Evolutionary conservation across 192 early-diverging fungal genomes (phyloP), one percentile per base, ranked within the genome.

Genomic region (Coemansia sp.): DNA sequence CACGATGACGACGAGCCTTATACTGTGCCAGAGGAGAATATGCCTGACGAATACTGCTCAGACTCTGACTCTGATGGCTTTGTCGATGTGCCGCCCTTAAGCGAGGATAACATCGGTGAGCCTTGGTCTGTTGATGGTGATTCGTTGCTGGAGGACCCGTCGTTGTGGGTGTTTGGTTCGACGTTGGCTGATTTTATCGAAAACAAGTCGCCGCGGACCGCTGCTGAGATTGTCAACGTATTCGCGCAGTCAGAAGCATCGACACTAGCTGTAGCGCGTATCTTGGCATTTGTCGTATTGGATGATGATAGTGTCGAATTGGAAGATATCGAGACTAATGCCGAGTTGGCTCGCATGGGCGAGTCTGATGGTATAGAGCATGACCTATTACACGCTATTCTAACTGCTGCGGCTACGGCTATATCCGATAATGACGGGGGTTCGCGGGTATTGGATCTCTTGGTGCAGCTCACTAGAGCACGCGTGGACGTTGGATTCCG

Each of bases 161-260:
- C 87, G 5, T 66, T 88, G 18, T 88, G 86, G 87, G 77, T 89
- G 40, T 89, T 88, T 68, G 87, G 86, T 1, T 61, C 81, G 1
- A 70, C 74, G 31, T 62, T 88, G 18, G 5, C 69, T 15, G 75
- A 87, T 38, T 84, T 81, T 62, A 76, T 65, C 16, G 34, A 27
- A 66, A 70, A 34, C 71, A 69, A 29, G 49, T 63, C 20, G 70
- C 67, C 61, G 44, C 62, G 3, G 39, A 60, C 50, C 0, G 38
- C 74, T 24, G 31, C 61, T 3, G 85, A 86, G 29, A 85, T 86
- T 40, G 29, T 81, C 20, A 40, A 69, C 13, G 78, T 86, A 57
- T 88, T 86, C 65, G 71, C 70, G 12, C 77, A 87, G 22, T 85
- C 86, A 34, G 83, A 83, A 38, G 84, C 85, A 3, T 68, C 86